Percentiles rank a stretch among this genome's conserved stretches.
Conservation (phyloP, 495 filamentous ascomycete genomes). For the Annulohypoxylon moriforme region DNA sequence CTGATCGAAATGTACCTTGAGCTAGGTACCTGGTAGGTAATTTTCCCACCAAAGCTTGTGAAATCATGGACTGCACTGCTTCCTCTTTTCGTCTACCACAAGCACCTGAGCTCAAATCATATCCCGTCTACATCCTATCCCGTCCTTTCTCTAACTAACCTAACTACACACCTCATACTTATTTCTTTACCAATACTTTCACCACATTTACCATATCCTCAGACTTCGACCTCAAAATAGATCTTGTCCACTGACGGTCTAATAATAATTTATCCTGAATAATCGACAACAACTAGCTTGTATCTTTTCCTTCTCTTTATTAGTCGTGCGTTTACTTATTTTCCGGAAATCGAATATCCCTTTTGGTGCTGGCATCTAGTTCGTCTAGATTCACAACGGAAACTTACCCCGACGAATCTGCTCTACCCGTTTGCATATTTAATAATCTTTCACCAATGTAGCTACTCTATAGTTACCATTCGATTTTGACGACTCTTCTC, state of each 20-base stretch:
- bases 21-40: constrained; percentile 25
- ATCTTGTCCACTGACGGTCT: background rate
- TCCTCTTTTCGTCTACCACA: constrained; percentile 22
- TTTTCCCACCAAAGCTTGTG: constrained; percentile 35
- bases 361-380: constrained; percentile 21
- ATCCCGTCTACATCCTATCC: constrained; percentile 18
- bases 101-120: constrained; percentile 30
- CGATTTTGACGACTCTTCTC: constrained; percentile 9
- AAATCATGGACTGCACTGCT: constrained; percentile 29
- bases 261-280: constrained; percentile 15
- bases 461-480: constrained; percentile 17
- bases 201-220: constrained; percentile 12
- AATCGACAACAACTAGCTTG: constrained; percentile 9
- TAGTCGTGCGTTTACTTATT: constrained; percentile 27
- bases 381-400: constrained; percentile 18
- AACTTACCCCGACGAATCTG: constrained; percentile 12
- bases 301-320: constrained; percentile 15
- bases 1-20: constrained; percentile 16
- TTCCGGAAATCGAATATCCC: constrained; percentile 1
- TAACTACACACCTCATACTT: constrained; percentile 22
- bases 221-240: background rate
- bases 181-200: constrained; percentile 20
- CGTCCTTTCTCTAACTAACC: constrained; percentile 12
- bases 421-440: constrained; percentile 26
- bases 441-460: constrained; percentile 17